Conservation (phyloP, 352 stramenopile species). For the Phytophthora foliorum region DNA sequence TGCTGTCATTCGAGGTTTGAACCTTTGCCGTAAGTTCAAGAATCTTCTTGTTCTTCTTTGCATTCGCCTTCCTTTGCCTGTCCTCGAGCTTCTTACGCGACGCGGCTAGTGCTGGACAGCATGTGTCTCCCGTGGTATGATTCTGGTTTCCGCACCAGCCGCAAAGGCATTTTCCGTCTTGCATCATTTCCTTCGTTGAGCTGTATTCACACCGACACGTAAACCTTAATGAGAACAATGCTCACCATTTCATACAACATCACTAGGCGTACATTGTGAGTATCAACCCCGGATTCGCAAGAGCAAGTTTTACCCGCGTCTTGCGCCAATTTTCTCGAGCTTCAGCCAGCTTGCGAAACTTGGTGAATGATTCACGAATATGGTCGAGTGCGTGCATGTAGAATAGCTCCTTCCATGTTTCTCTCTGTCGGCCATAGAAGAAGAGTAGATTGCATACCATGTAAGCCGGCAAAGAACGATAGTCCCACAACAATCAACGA, state of each 20-base stretch:
- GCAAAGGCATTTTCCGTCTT: constrained; percentile 84
- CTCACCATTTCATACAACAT: not conserved
- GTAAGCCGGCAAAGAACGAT: not conserved
- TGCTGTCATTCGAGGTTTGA: constrained; percentile 51
- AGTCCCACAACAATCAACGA: not conserved
- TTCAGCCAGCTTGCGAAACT: constrained; percentile 69
- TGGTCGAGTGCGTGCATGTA: constrained; percentile 80
- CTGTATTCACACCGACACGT: constrained; percentile 31
- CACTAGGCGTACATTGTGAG: constrained; percentile 65
- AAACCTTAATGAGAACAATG: not conserved
- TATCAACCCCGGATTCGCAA: constrained; percentile 73
- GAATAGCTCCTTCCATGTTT: constrained; percentile 86
- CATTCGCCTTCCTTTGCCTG: constrained; percentile 54
- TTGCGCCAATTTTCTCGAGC: constrained; percentile 82
- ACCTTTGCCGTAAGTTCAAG: constrained; percentile 48
- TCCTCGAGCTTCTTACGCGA: constrained; percentile 68
- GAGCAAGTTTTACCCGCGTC: constrained; percentile 75
- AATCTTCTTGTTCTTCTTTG: constrained; percentile 52
- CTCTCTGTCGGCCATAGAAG: constrained; percentile 44
- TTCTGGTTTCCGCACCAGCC: constrained; percentile 81
- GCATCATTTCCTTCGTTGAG: constrained; percentile 87
- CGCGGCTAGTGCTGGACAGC: constrained; percentile 50
- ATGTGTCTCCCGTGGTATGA: constrained; percentile 72
- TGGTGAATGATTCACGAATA: constrained; percentile 61
- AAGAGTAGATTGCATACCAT: not conserved